Base-by-base conservation (phyloP, 2,329 filamentous ascomycete species). In the Cercospora citrullina region DNA sequence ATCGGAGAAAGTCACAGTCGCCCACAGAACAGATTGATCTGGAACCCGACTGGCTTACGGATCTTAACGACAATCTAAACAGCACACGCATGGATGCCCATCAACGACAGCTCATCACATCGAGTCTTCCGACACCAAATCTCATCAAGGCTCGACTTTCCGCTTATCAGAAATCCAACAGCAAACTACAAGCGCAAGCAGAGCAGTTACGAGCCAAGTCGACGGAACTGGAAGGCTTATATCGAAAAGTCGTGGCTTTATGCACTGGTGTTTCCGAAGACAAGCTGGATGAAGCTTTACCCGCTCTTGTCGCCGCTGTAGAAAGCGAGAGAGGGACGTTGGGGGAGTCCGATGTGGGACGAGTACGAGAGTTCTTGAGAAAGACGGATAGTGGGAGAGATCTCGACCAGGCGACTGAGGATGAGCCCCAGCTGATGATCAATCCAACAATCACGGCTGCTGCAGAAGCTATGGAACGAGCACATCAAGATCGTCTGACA, bases 221-320 rank as follows among this genome's bases (percentile, higher is more conserved):
- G 73, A 90, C 89, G 4, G 93, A 97, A 64, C 85, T 96, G 3
- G 94, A 97, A 76, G 85, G 90, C 72, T 93, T 95, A 80, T 97
- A 97, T 78, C 87, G 93, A 28, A 91, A 90, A 72, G 92, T 98
- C 31, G 93, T 99, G 26, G 89, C 91, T 64, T 83, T 97, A 12
- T 97, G 94, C 77, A 96, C 93, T 0, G 89, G 89, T 8, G 91
- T 94, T 36, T 86, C 88, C 0, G 93, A 96, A 69, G 85, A 86
- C 8, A 87, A 92, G 67, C 91, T 98, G 14, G 95, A 98, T 73
- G 87, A 87, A 66, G 87, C 93, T 62, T 84, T 97, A 0, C 91
- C 93, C 63, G 89, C 89, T 2, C 83, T 99, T 53, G 87, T 96
- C 58, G 89, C 92, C 70, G 95, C 95, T 2, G 91, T 98, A 2